Conservation (phyloP, 2,329 filamentous ascomycete genomes). For the Penicillium sumatraense region DNA sequence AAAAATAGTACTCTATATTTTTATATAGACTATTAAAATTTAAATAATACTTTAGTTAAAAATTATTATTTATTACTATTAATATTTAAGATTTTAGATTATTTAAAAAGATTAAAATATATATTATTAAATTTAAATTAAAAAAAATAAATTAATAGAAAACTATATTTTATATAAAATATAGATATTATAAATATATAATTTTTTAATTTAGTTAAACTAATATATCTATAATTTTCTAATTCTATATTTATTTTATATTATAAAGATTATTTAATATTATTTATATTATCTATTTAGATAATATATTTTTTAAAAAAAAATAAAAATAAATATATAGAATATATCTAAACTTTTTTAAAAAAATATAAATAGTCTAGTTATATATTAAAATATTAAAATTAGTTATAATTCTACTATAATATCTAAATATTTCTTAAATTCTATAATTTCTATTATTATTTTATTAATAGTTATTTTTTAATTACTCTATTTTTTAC, state of each 20-base stretch:
- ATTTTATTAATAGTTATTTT: too few relatives aligned
- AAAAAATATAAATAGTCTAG: too few relatives aligned
- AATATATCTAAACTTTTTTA: too few relatives aligned
- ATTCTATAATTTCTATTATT: too few relatives aligned
- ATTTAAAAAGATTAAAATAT: not conserved
- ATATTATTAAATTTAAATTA: not conserved
- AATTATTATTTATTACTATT: constrained; percentile 1
- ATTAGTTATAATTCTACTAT: too few relatives aligned
- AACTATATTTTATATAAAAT: not conserved
- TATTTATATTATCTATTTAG: too few relatives aligned
- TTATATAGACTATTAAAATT: not conserved
- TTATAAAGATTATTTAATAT: constrained; percentile 3
- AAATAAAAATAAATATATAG: too few relatives aligned
- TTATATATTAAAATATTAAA: too few relatives aligned
- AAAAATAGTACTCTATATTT: not conserved
- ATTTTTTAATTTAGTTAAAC: not conserved
- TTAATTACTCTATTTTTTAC: too few relatives aligned
- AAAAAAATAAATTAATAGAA: not conserved
- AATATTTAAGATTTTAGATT: not conserved
- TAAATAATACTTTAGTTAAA: not conserved
- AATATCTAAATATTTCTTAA: too few relatives aligned
- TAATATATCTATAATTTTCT: constrained; percentile 4
- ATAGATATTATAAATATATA: constrained; percentile 2
- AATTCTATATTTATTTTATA: not conserved
- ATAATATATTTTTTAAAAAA: not conserved